Evolutionary conservation across 441 rosid species (phyloP).

Genomic region (Biscutella laevigata): DNA sequence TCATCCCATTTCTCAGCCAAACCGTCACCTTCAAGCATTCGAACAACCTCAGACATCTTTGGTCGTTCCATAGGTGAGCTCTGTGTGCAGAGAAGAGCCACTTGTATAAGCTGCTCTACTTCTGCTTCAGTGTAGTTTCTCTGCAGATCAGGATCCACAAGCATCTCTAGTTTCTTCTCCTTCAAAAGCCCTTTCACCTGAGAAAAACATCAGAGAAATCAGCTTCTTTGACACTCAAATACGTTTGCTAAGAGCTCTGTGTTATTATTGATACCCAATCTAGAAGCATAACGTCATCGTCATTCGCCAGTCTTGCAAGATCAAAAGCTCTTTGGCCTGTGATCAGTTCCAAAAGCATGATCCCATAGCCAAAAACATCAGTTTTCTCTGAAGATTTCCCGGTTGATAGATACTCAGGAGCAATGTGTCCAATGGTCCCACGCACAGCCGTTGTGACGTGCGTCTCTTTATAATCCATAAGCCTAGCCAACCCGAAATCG

Average conservation of each 20-base stretch:
- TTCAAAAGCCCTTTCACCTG: conserved; percentile 30
- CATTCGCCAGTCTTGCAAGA: conserved; percentile 88
- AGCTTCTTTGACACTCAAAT: background rate
- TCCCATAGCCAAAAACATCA: conserved; percentile 80
- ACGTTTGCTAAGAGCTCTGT: background rate
- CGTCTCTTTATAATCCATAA: conserved; percentile 88
- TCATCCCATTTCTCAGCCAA: conserved; percentile 95
- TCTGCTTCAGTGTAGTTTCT: conserved; percentile 61
- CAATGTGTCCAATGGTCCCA: conserved; percentile 83
- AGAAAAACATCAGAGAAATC: background rate
- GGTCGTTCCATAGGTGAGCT: conserved; percentile 79
- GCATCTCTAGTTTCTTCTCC: conserved; percentile 73
- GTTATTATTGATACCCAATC: conserved; percentile 83
- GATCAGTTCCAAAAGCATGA: conserved; percentile 82
- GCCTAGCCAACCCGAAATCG: conserved; percentile 78
- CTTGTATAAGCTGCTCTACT: conserved; percentile 82
- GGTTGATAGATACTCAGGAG: conserved; percentile 81
- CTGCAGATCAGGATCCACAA: conserved; percentile 78
- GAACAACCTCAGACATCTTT: conserved; percentile 85
- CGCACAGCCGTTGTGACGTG: conserved; percentile 88
- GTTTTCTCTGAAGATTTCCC: conserved; percentile 88
- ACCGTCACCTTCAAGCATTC: conserved; percentile 97
- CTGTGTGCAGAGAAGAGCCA: conserved; percentile 76
- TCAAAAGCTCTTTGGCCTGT: conserved; percentile 89
- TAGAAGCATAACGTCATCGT: conserved; percentile 77